Base-by-base conservation (phyloP, 2,329 filamentous ascomycete genomes). In the Beauveria sp. region DNA sequence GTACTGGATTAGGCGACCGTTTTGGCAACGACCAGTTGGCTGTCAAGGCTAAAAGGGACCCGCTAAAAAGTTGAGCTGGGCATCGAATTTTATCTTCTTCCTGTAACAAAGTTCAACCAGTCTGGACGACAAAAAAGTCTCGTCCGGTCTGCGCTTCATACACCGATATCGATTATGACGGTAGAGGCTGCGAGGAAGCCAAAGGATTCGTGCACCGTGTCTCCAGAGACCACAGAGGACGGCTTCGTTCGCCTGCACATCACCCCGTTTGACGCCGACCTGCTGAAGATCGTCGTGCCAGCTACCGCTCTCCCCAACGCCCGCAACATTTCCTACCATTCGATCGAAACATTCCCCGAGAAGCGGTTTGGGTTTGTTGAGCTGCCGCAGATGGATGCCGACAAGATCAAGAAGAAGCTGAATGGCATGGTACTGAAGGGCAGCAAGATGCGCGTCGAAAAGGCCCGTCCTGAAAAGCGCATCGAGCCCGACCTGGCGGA, bases 371-470 rank as follows among this genome's bases (percentile, higher is more conserved):
- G 93, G 61, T 99, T 90, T 76, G 80, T 97, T 63, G 92, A 96
- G 52, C 76, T 99, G 43, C 92, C 92, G 0, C 76, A 72, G 3
- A 84, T 85, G 74, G 92, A 96, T 66, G 94, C 93, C 10, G 89
- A 93, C n/a, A 96, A 92, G 73, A 76, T 97, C 59, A 91, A 87
- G 77, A 93, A 89, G 76, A 97, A 94, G 77, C 81, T 97, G 55
- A 90, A 96, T 78, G 93, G 93, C 37, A 84, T 88, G 2, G 88
- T 90, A 26, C 76, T 99, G 61, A 94, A 89, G 71, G 94, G 94
- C 9, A 80, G 81, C 63, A 97, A 96, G 75, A 84, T 97, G 68
- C 85, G 85, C 62, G 84, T 99, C 62, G 91, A 97, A 68, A 86
- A 88, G 65, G 94, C 94, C 7, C 85, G 85, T 54, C 85, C 89